A percentile compares a stretch with the other conserved stretches of the same genome.
Evolutionary conservation across 768 basidiomycete species (phyloP).

Genomic region (Russula griseocarnosa): DNA sequence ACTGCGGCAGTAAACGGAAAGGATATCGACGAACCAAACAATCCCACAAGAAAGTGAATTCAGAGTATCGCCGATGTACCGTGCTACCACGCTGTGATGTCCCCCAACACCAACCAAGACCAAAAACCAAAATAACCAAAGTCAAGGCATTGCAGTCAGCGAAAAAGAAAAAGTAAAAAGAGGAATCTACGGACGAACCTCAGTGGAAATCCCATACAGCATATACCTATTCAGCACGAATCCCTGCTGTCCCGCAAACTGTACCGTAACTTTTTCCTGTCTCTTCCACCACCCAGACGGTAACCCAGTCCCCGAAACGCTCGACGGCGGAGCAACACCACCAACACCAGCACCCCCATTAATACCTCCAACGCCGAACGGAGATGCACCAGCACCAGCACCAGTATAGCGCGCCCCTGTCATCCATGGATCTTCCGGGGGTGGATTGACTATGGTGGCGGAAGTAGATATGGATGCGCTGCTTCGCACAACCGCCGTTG

Average conservation of each 20-base stretch:
- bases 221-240: slow-evolving; percentile 87
- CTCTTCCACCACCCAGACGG: slow-evolving; percentile 86
- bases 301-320: slow-evolving; percentile 64
- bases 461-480: not conserved
- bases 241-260: slow-evolving; percentile 81
- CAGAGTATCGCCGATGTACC: slow-evolving; percentile 85
- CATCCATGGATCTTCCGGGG: slow-evolving; percentile 21
- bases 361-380: slow-evolving; percentile 23
- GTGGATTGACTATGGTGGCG: not conserved
- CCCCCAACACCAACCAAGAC: not conserved
- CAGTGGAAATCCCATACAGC: slow-evolving; percentile 72
- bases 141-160: not conserved
- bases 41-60: slow-evolving; percentile 90
- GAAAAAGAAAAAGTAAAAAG: not conserved
- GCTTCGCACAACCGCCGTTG: not conserved
- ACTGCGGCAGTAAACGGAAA: slow-evolving; percentile 79
- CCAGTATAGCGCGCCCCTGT: slow-evolving; percentile 18
- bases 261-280: slow-evolving; percentile 67
- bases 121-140: not conserved
- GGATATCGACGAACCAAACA: slow-evolving; percentile 83
- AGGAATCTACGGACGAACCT: slow-evolving; percentile 17
- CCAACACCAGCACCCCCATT: slow-evolving; percentile 34
- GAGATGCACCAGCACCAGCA: not conserved
- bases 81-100: slow-evolving; percentile 51
- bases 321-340: slow-evolving; percentile 42